phyloP scores from a whole-genome alignment of 2,329 filamentous ascomycete genomes.

The Diaporthe sp. region DNA sequence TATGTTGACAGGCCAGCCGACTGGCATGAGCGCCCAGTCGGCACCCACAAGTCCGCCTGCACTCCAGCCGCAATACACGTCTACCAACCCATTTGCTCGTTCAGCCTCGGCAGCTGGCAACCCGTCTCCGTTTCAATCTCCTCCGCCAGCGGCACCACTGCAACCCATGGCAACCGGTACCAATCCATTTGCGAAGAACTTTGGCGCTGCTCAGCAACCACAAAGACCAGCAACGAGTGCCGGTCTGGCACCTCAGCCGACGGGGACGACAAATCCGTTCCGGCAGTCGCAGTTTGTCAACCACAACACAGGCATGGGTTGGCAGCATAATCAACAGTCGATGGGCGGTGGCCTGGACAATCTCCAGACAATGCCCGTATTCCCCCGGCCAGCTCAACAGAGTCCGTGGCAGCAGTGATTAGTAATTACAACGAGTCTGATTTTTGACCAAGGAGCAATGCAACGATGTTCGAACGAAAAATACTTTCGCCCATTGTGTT shows the following conservation, averaged over 20 bases:
- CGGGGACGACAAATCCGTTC: conserved; percentile 94
- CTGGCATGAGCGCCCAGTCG: conserved; percentile 52
- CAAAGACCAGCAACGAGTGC: conserved; percentile 55
- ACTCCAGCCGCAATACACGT: conserved; percentile 61
- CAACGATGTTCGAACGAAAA: not conserved
- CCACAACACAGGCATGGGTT: conserved; percentile 86
- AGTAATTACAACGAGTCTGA: not conserved
- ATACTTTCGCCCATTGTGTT: not conserved
- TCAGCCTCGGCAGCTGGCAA: conserved; percentile 54
- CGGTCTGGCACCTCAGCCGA: conserved; percentile 77
- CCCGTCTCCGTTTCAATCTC: conserved; percentile 56
- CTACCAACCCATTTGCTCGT: conserved; percentile 90
- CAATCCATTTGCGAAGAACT: conserved; percentile 68
- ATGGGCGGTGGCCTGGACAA: conserved; percentile 86
- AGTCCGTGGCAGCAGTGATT: conserved; percentile 68
- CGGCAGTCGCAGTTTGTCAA: conserved; percentile 91
- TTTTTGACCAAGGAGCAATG: conserved; percentile 22
- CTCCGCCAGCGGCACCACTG: conserved; percentile 53
- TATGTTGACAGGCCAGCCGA: conserved; percentile 71
- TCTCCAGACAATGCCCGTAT: conserved; percentile 82
- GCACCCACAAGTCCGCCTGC: conserved; percentile 54
- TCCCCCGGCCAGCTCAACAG: conserved; percentile 80
- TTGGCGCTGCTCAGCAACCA: conserved; percentile 49
- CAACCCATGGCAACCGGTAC: conserved; percentile 65
- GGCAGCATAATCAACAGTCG: conserved; percentile 82